Evolutionary conservation across 2,329 filamentous ascomycete species (phyloP).

Genomic region (Fusarium subtropicale): DNA sequence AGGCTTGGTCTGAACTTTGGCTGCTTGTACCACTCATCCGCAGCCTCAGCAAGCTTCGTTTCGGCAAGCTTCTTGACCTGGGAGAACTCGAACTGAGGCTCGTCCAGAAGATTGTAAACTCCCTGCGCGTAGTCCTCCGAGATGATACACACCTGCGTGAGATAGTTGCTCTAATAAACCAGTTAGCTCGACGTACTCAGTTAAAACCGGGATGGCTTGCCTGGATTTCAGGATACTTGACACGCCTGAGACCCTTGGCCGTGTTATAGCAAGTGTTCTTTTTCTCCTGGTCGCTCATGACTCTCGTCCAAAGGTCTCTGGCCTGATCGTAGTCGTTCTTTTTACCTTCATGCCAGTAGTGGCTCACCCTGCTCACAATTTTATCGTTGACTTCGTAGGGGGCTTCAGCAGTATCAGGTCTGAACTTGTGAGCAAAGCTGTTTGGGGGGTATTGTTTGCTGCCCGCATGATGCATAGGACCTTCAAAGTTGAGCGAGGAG

Average conservation of each 20-base stretch:
- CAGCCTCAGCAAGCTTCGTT: slow-evolving; percentile 5
- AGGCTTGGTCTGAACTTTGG: slow-evolving; percentile 3
- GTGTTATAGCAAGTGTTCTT: slow-evolving; percentile 17
- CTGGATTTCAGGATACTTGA: slow-evolving; percentile 7
- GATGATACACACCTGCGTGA: slow-evolving; percentile 5
- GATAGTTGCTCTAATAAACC: background rate
- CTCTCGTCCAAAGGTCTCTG: slow-evolving; percentile 5
- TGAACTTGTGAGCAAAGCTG: slow-evolving; percentile 17
- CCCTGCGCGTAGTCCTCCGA: slow-evolving; percentile 7
- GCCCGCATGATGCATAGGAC: slow-evolving; percentile 2
- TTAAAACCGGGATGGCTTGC: background rate
- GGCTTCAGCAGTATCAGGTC: background rate
- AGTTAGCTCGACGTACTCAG: background rate
- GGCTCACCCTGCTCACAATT: background rate
- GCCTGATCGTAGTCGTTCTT: slow-evolving; percentile 9
- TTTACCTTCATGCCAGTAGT: slow-evolving; percentile 10
- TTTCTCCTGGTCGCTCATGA: slow-evolving; percentile 9
- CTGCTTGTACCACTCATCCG: slow-evolving; percentile 13
- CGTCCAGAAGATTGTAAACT: background rate
- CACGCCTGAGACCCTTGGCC: background rate
- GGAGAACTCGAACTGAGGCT: background rate
- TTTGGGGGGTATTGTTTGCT: slow-evolving; percentile 10
- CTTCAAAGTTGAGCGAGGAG: slow-evolving; percentile 10
- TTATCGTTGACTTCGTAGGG: slow-evolving; percentile 12
- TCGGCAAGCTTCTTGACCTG: slow-evolving; percentile 9